Evolutionary conservation across 257 asterid species (phyloP).

Genomic region (Coffea canephora): DNA sequence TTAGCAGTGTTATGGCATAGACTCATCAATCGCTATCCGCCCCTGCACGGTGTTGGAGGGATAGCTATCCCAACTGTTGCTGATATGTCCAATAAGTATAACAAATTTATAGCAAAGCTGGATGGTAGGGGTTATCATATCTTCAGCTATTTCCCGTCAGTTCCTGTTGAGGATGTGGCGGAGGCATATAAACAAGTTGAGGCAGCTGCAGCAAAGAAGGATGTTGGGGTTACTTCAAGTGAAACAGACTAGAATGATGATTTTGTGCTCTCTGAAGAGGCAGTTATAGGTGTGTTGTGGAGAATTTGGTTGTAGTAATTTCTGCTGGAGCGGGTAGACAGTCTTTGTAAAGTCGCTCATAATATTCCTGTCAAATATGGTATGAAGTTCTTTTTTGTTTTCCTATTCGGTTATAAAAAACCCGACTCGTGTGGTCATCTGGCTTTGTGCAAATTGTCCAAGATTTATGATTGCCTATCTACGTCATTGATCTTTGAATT

Average conservation of each 20-base stretch:
- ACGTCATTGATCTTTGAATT: no score
- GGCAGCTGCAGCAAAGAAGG: conserved; percentile 44
- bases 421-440: background rate
- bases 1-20: conserved; percentile 44
- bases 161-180: conserved; percentile 65
- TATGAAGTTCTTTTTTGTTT: background rate
- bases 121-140: conserved; percentile 47
- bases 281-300: no score
- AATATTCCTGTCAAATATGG: background rate
- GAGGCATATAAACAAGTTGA: conserved; percentile 66
- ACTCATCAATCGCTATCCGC: conserved; percentile 35
- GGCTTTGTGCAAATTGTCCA: background rate
- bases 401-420: background rate
- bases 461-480: background rate
- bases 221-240: conserved; percentile 29
- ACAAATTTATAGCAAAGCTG: conserved; percentile 42
- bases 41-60: conserved; percentile 44
- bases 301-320: background rate
- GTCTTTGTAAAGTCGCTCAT: background rate
- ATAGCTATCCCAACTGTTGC: conserved; percentile 44
- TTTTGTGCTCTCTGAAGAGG: background rate
- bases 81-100: conserved; percentile 55
- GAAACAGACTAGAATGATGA: conserved; percentile 34
- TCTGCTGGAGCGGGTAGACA: background rate
- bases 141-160: conserved; percentile 49